Conservation (phyloP, 495 filamentous ascomycete species). For the Penicillium ochrochloron region DNA sequence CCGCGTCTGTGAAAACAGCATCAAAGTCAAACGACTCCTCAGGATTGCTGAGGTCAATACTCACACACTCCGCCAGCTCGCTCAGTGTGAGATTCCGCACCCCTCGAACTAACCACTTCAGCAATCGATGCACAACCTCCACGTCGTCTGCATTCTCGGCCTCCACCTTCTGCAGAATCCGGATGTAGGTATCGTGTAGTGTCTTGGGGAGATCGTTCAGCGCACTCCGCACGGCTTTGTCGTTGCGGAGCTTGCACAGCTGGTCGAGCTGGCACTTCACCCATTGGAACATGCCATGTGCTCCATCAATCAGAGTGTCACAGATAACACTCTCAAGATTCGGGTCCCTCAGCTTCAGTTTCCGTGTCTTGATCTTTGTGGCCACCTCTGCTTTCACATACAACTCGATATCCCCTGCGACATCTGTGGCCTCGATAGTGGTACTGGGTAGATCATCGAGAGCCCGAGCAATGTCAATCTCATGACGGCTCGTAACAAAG, state of each 20-base stretch:
- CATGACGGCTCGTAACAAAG: background rate
- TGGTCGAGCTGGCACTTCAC: constrained; percentile 1
- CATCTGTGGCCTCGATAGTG: background rate
- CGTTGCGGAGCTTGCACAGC: background rate
- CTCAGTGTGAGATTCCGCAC: background rate
- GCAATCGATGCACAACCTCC: background rate
- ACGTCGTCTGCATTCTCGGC: background rate
- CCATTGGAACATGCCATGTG: background rate
- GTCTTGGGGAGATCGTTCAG: background rate
- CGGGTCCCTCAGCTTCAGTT: background rate
- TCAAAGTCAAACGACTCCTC: constrained; percentile 3
- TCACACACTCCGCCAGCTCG: constrained; percentile 2
- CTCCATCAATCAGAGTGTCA: background rate
- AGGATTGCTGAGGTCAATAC: background rate
- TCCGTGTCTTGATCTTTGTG: background rate
- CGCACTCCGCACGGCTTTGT: background rate
- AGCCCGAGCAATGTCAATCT: background rate
- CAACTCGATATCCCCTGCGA: background rate
- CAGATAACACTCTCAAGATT: background rate
- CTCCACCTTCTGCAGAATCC: background rate
- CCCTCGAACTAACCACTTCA: background rate
- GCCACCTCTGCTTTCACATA: background rate
- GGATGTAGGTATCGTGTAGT: background rate
- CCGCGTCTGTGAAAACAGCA: background rate
- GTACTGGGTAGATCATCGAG: background rate